Percentiles rank a stretch among this genome's conserved stretches.
Conservation (phyloP, 164 flowering plant genomes). For the Euptelea pleiosperma region DNA sequence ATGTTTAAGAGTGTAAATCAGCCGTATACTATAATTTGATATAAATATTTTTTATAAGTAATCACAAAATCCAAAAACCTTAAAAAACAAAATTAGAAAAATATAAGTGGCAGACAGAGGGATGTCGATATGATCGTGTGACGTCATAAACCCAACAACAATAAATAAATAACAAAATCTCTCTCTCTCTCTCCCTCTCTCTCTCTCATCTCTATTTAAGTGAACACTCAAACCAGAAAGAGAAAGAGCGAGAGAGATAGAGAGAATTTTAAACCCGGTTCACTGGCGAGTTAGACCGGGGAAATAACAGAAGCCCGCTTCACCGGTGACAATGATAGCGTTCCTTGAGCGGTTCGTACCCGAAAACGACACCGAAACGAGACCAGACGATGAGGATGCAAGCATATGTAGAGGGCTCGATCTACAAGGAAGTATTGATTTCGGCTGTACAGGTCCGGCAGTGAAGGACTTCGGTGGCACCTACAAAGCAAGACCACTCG, state of each 20-base stretch:
- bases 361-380: conserved; percentile 38
- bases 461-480: conserved; percentile 75
- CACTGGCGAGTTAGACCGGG: not conserved
- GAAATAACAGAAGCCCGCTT: too few species aligned
- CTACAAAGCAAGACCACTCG: conserved; percentile 36
- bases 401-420: conserved; percentile 32
- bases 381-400: conserved; percentile 11
- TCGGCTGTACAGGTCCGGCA: conserved; percentile 27
- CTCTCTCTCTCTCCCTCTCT: not conserved
- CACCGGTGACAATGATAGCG: conserved; percentile 45
- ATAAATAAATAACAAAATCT: not conserved
- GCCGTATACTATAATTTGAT: too few species aligned
- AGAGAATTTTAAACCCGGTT: too few species aligned
- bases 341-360: conserved; percentile 45
- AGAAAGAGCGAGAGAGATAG: not conserved
- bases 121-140: conserved; percentile 29
- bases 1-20: too few species aligned
- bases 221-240: not conserved
- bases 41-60: too few species aligned
- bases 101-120: conserved; percentile 38
- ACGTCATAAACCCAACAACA: conserved; percentile 17
- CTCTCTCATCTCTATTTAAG: not conserved
- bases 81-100: not conserved
- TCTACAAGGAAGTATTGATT: conserved; percentile 37
- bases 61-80: not conserved